These are phyloP conservation scores for Fusarium sp. DNA, from an alignment of 2,329 filamentous ascomycete genomes.

Conservation along the genomic window DNA sequence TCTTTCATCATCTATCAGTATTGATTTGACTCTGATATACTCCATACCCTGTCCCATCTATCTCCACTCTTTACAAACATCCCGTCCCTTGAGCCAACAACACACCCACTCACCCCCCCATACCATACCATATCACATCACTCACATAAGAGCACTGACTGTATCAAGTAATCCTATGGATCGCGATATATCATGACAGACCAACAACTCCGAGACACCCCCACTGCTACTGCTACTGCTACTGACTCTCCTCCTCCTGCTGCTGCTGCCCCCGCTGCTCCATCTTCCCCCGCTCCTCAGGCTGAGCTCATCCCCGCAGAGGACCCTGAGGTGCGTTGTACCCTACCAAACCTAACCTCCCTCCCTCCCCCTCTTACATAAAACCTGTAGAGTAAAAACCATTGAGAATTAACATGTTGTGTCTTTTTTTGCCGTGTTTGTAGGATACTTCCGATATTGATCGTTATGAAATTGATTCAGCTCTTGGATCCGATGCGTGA, in stretches of 20 bases:
- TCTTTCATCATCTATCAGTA: background rate
- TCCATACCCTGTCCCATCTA: background rate
- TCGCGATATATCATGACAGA: conserved; percentile 19
- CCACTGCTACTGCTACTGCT: conserved; percentile 16
- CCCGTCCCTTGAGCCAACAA: conserved; percentile 4
- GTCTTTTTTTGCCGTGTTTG: background rate
- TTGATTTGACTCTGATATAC: background rate
- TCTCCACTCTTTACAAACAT: conserved; percentile 2
- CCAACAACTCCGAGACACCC: conserved; percentile 19
- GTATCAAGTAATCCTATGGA: background rate
- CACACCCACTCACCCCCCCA: background rate
- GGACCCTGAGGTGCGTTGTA: conserved; percentile 29
- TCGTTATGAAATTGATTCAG: conserved; percentile 31
- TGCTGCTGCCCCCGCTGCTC: background rate
- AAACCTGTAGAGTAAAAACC: background rate
- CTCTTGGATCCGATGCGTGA: conserved; percentile 37
- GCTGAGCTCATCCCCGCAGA: conserved; percentile 35
- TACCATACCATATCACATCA: background rate
- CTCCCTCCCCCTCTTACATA: background rate
- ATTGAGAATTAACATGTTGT: conserved; percentile 4
- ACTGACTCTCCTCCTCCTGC: background rate
- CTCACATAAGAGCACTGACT: background rate
- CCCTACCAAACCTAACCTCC: background rate
- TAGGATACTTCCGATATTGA: conserved; percentile 21
- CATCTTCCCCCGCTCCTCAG: conserved; percentile 20